These are phyloP conservation scores for Coemansia sp. DNA, from an alignment of 192 early-diverging fungal genomes.

Conservation along the genomic window DNA sequence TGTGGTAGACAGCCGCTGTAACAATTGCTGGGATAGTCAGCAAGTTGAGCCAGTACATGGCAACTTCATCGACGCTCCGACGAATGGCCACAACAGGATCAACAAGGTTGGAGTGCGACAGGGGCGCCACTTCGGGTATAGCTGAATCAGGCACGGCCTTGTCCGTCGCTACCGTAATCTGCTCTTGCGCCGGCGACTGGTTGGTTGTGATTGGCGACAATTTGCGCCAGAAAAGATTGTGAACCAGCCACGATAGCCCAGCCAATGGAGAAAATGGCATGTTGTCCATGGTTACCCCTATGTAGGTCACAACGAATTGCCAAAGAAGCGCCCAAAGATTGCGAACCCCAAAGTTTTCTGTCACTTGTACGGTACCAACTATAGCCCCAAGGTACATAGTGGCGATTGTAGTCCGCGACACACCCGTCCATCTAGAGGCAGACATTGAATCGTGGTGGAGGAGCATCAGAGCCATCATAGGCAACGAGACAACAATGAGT, in stretches of 20 bases:
- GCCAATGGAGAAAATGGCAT: neutral
- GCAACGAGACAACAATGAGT: neutral
- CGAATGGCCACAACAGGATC: conserved; percentile 6
- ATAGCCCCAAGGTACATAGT: neutral
- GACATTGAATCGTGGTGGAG: neutral
- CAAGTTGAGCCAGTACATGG: conserved; percentile 8
- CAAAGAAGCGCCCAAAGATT: neutral
- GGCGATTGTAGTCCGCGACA: neutral
- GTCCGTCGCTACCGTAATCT: neutral
- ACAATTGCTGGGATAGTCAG: neutral
- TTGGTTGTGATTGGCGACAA: neutral
- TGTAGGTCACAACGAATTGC: neutral
- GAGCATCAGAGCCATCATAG: neutral
- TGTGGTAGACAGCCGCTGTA: neutral
- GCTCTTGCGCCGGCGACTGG: neutral
- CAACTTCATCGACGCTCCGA: conserved; percentile 2
- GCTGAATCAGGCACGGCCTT: neutral
- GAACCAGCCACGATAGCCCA: neutral
- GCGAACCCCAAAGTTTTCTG: neutral
- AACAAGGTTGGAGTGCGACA: neutral
- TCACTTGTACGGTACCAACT: neutral
- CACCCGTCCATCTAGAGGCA: neutral
- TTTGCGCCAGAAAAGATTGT: neutral
- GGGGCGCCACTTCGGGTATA: neutral
- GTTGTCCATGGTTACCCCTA: neutral